phyloP scores from a whole-genome alignment of 2,329 filamentous ascomycete species.

The Trichoderma gracile region DNA sequence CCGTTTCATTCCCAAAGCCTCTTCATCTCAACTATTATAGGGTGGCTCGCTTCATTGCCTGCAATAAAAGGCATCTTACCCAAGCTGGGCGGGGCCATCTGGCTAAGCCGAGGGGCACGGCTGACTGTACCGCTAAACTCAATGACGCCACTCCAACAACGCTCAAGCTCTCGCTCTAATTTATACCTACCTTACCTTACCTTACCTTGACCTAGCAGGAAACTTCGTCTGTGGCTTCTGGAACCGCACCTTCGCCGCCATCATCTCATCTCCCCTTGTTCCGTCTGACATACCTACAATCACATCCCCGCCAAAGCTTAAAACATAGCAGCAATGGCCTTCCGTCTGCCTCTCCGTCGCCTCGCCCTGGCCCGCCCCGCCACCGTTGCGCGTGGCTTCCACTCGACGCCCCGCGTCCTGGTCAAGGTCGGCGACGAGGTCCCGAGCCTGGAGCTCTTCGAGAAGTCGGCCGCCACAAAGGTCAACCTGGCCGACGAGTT shows the following conservation, averaged over 20 bases:
- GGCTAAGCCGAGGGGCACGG: slow-evolving; percentile 18
- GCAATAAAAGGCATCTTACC: background rate
- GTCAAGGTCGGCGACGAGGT: slow-evolving; percentile 80
- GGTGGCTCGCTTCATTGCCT: background rate
- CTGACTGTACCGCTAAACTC: slow-evolving; percentile 20
- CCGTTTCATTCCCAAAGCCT: no score
- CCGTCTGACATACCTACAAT: background rate
- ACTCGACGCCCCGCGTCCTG: slow-evolving; percentile 60
- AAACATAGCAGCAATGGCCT: slow-evolving; percentile 37
- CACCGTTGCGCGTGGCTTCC: slow-evolving; percentile 53
- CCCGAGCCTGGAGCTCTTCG: slow-evolving; percentile 74
- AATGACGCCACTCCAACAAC: slow-evolving; percentile 18
- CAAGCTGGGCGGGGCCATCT: slow-evolving; percentile 3
- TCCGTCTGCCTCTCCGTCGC: slow-evolving; percentile 41
- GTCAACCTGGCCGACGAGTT: slow-evolving; percentile 83
- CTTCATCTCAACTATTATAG: background rate
- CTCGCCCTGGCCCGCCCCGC: slow-evolving; percentile 37
- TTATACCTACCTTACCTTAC: no score
- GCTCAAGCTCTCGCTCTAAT: background rate
- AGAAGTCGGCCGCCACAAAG: slow-evolving; percentile 88
- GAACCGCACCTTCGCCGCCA: background rate
- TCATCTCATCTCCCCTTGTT: no score
- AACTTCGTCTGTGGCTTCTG: no score
- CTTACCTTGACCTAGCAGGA: no score
- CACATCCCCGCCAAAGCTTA: background rate